phyloP scores from a whole-genome alignment of 2,329 filamentous ascomycete species.

The Metarhizium guizhouense region DNA sequence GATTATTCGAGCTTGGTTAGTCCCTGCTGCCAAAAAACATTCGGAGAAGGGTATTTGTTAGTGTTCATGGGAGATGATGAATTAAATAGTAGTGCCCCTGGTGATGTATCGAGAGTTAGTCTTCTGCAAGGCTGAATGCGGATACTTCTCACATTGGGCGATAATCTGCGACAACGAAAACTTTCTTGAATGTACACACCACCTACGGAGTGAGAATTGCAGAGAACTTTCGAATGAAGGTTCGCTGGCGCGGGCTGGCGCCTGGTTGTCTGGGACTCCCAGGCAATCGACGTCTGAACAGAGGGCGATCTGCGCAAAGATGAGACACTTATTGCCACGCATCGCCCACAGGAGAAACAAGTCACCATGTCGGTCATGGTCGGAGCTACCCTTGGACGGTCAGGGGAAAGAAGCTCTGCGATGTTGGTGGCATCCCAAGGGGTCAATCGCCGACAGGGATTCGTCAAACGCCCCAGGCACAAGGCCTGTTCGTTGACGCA shows the following conservation, averaged over 20 bases:
- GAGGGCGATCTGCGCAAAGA: constrained; percentile 1
- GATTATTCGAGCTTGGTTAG: no score
- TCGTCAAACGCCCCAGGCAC: not conserved
- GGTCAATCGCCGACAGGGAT: not conserved
- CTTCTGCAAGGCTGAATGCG: no score
- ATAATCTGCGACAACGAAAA: no score
- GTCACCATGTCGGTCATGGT: not conserved
- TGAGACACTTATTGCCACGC: constrained; percentile 3
- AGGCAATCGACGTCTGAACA: constrained; percentile 2
- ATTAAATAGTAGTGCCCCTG: no score
- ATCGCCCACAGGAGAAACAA: constrained; percentile 2
- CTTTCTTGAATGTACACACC: no score
- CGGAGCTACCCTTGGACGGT: not conserved
- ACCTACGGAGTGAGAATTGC: not conserved
- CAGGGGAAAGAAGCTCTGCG: not conserved
- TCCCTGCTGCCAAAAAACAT: no score
- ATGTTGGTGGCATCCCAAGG: not conserved
- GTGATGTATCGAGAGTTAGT: no score
- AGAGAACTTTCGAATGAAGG: not conserved
- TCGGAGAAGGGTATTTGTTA: no score
- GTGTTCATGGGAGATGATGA: no score
- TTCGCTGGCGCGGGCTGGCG: not conserved
- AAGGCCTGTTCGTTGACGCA: not conserved
- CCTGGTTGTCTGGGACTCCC: not conserved
- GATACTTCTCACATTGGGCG: no score